phyloP scores from a whole-genome alignment of 106 monocot species.

The Dendrobium chrysotoxum region DNA sequence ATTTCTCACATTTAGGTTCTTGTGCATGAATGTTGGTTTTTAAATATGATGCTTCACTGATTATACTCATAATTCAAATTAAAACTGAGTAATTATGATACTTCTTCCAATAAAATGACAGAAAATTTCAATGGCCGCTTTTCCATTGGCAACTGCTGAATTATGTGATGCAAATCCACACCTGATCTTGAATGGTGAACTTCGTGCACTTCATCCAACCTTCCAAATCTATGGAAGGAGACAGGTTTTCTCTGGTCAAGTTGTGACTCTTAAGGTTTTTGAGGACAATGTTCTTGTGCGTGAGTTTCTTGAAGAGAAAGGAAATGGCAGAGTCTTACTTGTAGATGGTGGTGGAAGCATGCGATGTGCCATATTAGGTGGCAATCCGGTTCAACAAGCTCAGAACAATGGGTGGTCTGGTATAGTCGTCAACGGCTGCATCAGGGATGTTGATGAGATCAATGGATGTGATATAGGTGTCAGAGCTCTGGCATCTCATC shows the following conservation, averaged over 20 bases:
- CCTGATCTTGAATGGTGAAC: slow-evolving; percentile 16
- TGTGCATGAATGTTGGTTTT: no score
- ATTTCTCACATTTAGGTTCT: no score
- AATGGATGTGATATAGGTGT: slow-evolving; percentile 28
- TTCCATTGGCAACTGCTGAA: slow-evolving; percentile 20
- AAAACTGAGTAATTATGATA: no score
- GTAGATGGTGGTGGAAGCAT: slow-evolving; percentile 23
- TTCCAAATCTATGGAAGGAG: slow-evolving; percentile 26
- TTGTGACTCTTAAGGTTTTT: slow-evolving; percentile 27
- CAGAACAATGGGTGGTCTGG: slow-evolving; percentile 30
- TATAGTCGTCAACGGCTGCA: slow-evolving; percentile 22
- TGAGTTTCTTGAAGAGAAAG: slow-evolving; percentile 22
- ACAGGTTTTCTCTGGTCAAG: slow-evolving; percentile 19
- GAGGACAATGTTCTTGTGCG: slow-evolving; percentile 24
- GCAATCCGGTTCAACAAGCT: slow-evolving; percentile 23
- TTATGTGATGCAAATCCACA: slow-evolving; percentile 23
- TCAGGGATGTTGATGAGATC: slow-evolving; percentile 28
- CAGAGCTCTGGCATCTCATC: slow-evolving; percentile 23
- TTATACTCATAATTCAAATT: no score
- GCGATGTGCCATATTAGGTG: slow-evolving; percentile 24
- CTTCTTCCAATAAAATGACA: background rate
- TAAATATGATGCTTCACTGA: no score
- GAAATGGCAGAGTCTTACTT: slow-evolving; percentile 25
- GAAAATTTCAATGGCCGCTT: slow-evolving; percentile 7
- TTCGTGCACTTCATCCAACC: slow-evolving; percentile 21